Conservation (phyloP, 2,329 filamentous ascomycete genomes). For the Kalmusia sp. region DNA sequence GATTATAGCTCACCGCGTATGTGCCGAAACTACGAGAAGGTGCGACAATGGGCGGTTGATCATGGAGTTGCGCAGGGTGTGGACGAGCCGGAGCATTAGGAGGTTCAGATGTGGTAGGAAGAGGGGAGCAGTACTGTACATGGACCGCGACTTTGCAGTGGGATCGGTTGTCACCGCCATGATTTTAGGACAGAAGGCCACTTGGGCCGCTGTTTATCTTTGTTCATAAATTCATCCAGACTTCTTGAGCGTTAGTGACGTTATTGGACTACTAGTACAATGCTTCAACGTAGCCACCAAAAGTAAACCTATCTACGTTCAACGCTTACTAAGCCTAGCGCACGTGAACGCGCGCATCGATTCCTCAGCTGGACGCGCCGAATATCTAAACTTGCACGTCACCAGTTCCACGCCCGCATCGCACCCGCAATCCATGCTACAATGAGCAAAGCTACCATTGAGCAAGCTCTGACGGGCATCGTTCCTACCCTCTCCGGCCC, state of each 20-base stretch:
- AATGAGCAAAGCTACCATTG: conserved; percentile 40
- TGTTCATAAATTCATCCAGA: too few species aligned
- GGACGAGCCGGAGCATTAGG: conserved; percentile 22
- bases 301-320: neutral
- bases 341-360: neutral
- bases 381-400: neutral
- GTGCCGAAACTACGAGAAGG: conserved; percentile 26
- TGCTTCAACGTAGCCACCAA: too few species aligned
- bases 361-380: conserved; percentile 1
- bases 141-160: too few species aligned
- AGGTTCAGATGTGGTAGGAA: neutral
- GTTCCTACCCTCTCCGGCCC: conserved; percentile 46
- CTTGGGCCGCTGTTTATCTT: too few species aligned
- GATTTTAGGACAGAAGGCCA: too few species aligned
- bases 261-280: too few species aligned
- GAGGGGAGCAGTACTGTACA: too few species aligned
- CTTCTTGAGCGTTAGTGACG: too few species aligned
- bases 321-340: neutral
- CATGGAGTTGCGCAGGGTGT: conserved; percentile 27
- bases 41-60: conserved; percentile 24
- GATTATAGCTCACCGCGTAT: conserved; percentile 23
- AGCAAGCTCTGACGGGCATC: conserved; percentile 51
- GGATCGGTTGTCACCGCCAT: too few species aligned
- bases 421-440: conserved; percentile 10
- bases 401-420: neutral